phyloP scores from a whole-genome alignment of 345 rosid genomes.

The Zanthoxylum bungeanum region DNA sequence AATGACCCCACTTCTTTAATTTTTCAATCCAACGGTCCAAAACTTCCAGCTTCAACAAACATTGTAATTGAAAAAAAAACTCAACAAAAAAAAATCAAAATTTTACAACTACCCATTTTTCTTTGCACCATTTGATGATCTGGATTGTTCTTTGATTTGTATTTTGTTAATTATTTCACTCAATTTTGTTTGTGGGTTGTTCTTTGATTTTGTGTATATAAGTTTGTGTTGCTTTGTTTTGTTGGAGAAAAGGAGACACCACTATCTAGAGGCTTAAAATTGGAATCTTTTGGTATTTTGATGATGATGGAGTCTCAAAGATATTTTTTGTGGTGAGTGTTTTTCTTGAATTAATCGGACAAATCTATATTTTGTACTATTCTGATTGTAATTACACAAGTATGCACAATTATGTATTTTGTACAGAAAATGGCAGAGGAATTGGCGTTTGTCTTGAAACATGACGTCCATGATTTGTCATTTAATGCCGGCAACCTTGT shows the following conservation, averaged over 20 bases:
- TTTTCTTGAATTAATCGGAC: neutral
- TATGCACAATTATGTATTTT: neutral
- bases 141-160: conserved; percentile 22
- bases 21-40: neutral
- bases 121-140: conserved; percentile 13
- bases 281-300: conserved; percentile 11
- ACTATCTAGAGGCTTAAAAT: conserved; percentile 16
- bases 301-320: neutral
- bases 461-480: conserved; percentile 27
- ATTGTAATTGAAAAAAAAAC: no score
- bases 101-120: conserved; percentile 18
- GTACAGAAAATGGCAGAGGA: neutral
- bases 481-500: conserved; percentile 17
- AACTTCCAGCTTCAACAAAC: neutral
- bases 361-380: neutral
- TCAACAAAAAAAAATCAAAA: no score
- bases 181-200: neutral
- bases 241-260: conserved; percentile 12
- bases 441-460: conserved; percentile 17
- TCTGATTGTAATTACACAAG: conserved; percentile 6
- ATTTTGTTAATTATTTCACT: neutral
- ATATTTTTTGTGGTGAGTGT: conserved; percentile 26
- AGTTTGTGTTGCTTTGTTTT: conserved; percentile 11
- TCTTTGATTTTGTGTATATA: conserved; percentile 10
- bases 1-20: conserved; percentile 21